Conservation (phyloP, 148 eudicot species). For the Persicaria maculosa region DNA sequence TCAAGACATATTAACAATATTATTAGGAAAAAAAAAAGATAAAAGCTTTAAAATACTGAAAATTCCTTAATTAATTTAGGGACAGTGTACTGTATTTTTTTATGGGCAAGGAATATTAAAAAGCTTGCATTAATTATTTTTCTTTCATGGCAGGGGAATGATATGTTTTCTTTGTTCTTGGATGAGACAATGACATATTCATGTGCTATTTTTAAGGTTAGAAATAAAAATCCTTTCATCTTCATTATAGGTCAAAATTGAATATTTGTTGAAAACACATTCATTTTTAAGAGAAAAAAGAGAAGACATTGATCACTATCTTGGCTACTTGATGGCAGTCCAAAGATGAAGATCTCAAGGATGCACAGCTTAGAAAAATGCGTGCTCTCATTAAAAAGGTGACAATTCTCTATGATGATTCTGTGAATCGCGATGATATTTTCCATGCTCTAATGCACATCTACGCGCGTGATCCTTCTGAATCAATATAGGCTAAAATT, state of each 20-base stretch:
- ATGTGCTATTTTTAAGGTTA: slow-evolving; percentile 85
- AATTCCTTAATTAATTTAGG: too few relatives aligned
- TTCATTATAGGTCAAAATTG: too few relatives aligned
- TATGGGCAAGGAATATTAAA: too few relatives aligned
- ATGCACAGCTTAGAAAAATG: slow-evolving; percentile 72
- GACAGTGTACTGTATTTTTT: background rate
- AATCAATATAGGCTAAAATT: slow-evolving; percentile 54
- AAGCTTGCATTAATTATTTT: background rate
- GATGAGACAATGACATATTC: slow-evolving; percentile 96
- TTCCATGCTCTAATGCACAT: background rate
- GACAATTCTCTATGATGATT: background rate
- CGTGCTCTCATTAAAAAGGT: slow-evolving; percentile 61
- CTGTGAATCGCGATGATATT: background rate
- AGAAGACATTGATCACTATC: background rate
- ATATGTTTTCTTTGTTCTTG: slow-evolving; percentile 76
- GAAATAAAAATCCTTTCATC: background rate
- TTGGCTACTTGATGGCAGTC: slow-evolving; percentile 27
- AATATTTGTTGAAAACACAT: background rate
- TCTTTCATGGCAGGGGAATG: slow-evolving; percentile 55
- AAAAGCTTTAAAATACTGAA: too few relatives aligned
- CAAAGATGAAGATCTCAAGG: slow-evolving; percentile 63
- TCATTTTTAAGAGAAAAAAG: too few relatives aligned
- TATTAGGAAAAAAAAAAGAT: too few relatives aligned
- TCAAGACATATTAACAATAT: too few relatives aligned
- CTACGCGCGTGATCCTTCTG: background rate